Percentiles rank a stretch among this genome's conserved stretches.
Evolutionary conservation across 2,329 filamentous ascomycete species (phyloP).

Genomic region (Trichoderma afroharzianum): DNA sequence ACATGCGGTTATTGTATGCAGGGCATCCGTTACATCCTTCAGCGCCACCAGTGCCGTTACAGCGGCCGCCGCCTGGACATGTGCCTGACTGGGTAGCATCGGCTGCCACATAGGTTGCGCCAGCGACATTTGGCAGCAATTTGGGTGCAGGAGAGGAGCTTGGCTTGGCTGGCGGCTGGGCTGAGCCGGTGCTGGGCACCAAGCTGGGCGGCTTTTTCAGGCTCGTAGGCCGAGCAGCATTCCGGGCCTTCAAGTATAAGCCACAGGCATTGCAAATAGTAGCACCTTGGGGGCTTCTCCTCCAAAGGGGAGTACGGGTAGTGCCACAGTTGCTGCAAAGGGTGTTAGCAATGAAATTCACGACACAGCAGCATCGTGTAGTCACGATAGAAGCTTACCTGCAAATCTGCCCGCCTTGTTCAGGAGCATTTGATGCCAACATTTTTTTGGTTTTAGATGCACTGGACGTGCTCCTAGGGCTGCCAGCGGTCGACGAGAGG

Average conservation of each 20-base stretch:
- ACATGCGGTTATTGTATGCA: conserved; percentile 93
- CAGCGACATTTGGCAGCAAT: conserved; percentile 38
- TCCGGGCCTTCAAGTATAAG: conserved; percentile 88
- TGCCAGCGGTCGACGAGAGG: conserved; percentile 28
- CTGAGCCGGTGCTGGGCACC: conserved; percentile 37
- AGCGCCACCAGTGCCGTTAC: conserved; percentile 93
- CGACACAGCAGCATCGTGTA: neutral
- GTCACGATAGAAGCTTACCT: conserved; percentile 49
- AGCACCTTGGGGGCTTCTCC: conserved; percentile 84
- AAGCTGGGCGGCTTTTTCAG: conserved; percentile 70
- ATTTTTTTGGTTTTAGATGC: conserved; percentile 20
- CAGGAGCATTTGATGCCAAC: conserved; percentile 20
- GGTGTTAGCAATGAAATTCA: neutral
- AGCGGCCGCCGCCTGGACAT: conserved; percentile 89
- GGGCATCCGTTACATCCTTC: conserved; percentile 94
- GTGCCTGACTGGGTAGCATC: conserved; percentile 77
- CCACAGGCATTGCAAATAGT: conserved; percentile 98
- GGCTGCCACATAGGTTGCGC: conserved; percentile 71
- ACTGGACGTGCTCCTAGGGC: conserved; percentile 25
- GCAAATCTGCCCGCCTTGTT: conserved; percentile 63
- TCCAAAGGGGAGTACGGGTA: conserved; percentile 90
- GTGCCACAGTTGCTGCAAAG: conserved; percentile 82
- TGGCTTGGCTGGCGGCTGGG: conserved; percentile 41
- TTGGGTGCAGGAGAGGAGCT: conserved; percentile 39
- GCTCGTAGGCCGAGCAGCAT: conserved; percentile 84